Percentiles rank a stretch among this genome's conserved stretches.
Conservation (phyloP, 208 protist species). For the Trypanosoma caninum region DNA sequence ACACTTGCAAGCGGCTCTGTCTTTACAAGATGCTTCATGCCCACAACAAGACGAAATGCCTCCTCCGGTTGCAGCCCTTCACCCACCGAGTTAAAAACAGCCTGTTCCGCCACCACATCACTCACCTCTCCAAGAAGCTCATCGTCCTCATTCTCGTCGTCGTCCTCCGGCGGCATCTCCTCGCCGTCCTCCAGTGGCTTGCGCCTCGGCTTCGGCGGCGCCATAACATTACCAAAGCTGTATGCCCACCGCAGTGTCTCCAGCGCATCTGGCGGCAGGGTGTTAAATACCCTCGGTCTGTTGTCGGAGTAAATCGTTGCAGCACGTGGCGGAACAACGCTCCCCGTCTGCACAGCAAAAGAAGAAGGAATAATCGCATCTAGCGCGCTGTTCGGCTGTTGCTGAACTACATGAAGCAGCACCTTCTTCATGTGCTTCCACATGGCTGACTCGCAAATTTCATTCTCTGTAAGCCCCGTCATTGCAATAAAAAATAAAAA, state of each 20-base stretch:
- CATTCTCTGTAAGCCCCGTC: conserved; percentile 47
- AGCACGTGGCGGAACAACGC: conserved; percentile 54
- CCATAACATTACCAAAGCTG: conserved; percentile 65
- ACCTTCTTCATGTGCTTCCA: conserved; percentile 87
- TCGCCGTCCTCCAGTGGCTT: conserved; percentile 61
- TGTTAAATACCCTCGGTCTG: conserved; percentile 46
- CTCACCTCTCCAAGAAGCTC: conserved; percentile 60
- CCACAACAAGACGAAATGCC: conserved; percentile 79
- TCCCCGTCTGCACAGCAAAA: conserved; percentile 61
- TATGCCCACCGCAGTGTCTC: conserved; percentile 68
- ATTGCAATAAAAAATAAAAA: neutral
- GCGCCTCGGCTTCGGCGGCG: conserved; percentile 61
- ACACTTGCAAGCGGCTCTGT: conserved; percentile 75
- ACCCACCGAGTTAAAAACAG: conserved; percentile 77
- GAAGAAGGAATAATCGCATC: conserved; percentile 72
- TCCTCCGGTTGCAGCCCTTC: conserved; percentile 76
- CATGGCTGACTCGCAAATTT: conserved; percentile 66
- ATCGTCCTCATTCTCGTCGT: conserved; percentile 45
- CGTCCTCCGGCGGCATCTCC: conserved; percentile 41
- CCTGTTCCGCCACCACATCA: conserved; percentile 84
- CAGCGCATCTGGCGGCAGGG: conserved; percentile 57
- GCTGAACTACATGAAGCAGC: conserved; percentile 66
- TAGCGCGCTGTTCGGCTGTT: conserved; percentile 62
- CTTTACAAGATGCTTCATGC: conserved; percentile 82
- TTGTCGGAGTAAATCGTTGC: conserved; percentile 59